These are phyloP conservation scores for Raffaelea deltoideospora DNA, from an alignment of 2,329 filamentous ascomycete species.

Conservation along the genomic window DNA sequence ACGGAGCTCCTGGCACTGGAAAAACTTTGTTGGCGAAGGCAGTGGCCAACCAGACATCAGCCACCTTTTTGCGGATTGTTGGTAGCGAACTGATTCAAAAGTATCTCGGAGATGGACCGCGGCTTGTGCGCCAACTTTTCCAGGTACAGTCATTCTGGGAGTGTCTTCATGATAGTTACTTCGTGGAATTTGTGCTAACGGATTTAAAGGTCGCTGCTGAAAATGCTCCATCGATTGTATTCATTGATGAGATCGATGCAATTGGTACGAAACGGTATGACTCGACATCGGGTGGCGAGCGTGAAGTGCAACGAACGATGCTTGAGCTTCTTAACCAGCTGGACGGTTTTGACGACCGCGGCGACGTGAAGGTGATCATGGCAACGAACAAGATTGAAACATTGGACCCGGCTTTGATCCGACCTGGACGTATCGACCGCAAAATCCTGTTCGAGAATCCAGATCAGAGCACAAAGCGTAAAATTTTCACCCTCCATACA, in stretches of 20 bases:
- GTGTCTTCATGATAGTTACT: too few relatives aligned
- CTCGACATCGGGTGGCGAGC: conserved; percentile 88
- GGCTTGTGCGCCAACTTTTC: conserved; percentile 91
- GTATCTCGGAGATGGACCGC: conserved; percentile 89
- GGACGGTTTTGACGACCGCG: conserved; percentile 95
- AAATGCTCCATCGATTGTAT: conserved; percentile 92
- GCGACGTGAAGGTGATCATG: conserved; percentile 99
- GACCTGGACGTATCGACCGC: conserved; percentile 92
- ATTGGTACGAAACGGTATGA: conserved; percentile 99
- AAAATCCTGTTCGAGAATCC: conserved; percentile 70
- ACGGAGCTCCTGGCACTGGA: conserved; percentile 90
- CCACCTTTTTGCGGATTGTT: conserved; percentile 93
- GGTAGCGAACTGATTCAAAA: conserved; percentile 97
- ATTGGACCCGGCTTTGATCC: conserved; percentile 86
- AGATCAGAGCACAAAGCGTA: conserved; percentile 79
- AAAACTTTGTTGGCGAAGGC: conserved; percentile 95
- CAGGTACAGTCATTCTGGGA: too few relatives aligned
- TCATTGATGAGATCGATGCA: conserved; percentile 98
- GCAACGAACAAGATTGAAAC: conserved; percentile 99
- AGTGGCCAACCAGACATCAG: conserved; percentile 96
- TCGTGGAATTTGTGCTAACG: too few relatives aligned
- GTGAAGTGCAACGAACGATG: conserved; percentile 97
- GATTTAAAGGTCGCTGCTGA: conserved; percentile 68
- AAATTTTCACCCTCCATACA: conserved; percentile 97
- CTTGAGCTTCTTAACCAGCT: conserved; percentile 95